phyloP scores from a whole-genome alignment of 306 rosid genomes.

The Datisca glomerata region DNA sequence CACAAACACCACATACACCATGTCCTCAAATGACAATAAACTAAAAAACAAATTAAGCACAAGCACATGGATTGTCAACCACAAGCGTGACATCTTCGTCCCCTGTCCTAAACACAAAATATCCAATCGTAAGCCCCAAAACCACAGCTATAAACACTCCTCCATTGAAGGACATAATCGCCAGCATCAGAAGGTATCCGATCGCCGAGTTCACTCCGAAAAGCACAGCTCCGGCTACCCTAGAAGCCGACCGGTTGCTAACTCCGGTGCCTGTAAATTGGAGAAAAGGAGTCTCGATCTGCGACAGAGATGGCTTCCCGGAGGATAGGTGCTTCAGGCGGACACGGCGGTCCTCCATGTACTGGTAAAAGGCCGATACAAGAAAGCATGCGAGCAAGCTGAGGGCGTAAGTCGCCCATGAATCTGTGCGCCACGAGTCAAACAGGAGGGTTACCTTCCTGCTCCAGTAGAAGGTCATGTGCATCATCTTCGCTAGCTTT shows the following conservation, averaged over 20 bases:
- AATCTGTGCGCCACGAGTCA: slow-evolving; percentile 61
- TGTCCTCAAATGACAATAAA: no score
- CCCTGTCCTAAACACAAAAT: slow-evolving; percentile 45
- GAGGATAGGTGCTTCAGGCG: slow-evolving; percentile 36
- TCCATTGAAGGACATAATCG: slow-evolving; percentile 85
- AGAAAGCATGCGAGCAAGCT: slow-evolving; percentile 54
- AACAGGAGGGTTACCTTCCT: slow-evolving; percentile 49
- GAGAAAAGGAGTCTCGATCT: slow-evolving; percentile 50
- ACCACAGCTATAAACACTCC: slow-evolving; percentile 74
- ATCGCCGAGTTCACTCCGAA: slow-evolving; percentile 74
- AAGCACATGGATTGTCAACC: slow-evolving; percentile 72
- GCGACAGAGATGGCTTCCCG: slow-evolving; percentile 17
- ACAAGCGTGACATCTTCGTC: slow-evolving; percentile 31
- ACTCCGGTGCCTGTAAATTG: slow-evolving; percentile 7
- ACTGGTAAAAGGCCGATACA: slow-evolving; percentile 63
- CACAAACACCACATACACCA: no score
- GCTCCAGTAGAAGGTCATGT: slow-evolving; percentile 98
- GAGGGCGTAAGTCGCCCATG: slow-evolving; percentile 50
- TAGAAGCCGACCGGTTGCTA: slow-evolving; percentile 17
- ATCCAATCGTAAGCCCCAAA: slow-evolving; percentile 67
- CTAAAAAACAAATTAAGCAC: slow-evolving; percentile 60
- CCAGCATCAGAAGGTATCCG: slow-evolving; percentile 80
- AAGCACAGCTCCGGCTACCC: slow-evolving; percentile 45
- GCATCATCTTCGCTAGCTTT: slow-evolving; percentile 73
- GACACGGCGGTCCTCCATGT: slow-evolving; percentile 56